Base-by-base conservation (phyloP, 306 rosid genomes). In the Vigna angularis region DNA sequence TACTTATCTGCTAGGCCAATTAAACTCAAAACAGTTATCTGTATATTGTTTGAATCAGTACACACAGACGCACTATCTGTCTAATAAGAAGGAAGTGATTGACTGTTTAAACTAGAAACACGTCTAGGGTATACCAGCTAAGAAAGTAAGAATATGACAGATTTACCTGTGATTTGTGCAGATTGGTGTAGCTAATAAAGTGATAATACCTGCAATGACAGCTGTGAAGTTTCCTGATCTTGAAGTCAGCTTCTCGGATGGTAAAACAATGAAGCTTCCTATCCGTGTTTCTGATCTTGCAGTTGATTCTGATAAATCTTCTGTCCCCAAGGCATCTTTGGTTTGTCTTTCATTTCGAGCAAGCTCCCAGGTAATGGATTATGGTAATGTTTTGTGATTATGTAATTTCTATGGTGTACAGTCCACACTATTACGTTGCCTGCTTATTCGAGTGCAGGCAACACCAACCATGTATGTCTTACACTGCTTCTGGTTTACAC, bases 301-400 rank as follows among this genome's bases (percentile, higher is more conserved):
- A n/a, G 84, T 64, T 55, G 84, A 70, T 77, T 77, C 83, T 34
- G 84, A 78, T 49, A 83, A 73, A 51, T 70, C 83, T 12, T 62
- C 74, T 18, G 68, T 87, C 61, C 93, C 91, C 13, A 87, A 76
- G 79, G 97, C 93, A 51, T 77, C 97, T 70, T 84, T 95, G 73
- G 32, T 90, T 17, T 89, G 98, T 73, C 92, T 95, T 81, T 81
- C 90, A 66, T 95, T 95, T 85, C 94, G 98, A 71, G 93, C 94
- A 79, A 91, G 56, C 89, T 87, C 97, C 36, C 88, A 86, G 98
- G 98, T 92, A 77, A 63, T 8, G 49, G 61, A 45, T 62, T 79
- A 15, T 14, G 45, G 64, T 58, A 51, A 14, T 63, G 45, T 77
- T 62, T 85, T 56, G 50, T 75, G 38, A 81, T 59, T 34, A 72